Evolutionary conservation across 805 yeast genomes (phyloP), one percentile per base, ranked within the genome.

Genomic region (Isabelozyma gotoi): DNA sequence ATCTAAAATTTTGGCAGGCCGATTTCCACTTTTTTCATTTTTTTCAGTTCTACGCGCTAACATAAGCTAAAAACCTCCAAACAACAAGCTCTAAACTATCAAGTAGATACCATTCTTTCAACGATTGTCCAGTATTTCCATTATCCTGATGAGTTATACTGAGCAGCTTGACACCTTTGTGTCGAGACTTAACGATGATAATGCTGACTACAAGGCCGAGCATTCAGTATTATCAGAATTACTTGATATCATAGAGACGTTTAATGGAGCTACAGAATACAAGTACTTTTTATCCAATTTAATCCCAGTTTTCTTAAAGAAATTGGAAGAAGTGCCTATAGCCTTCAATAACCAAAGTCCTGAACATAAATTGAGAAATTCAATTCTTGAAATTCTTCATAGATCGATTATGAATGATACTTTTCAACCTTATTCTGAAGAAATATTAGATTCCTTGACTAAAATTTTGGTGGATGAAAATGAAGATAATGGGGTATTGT

Each of bases 401-500:
- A 75, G 97, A 38, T 75, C 90, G 35, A 89, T 88, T 43, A 81
- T 87, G 73, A 90, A 86, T 58, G 97, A 90, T 29, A 76, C 84
- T 2, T 81, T 89, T 56, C 85, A 84, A 57, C 86, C 86, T 0
- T 82, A 82, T 60, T 82, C 91, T 1, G 67, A 68, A 27, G 73
- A 73, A 31, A 74, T 89, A 15, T 68, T 87, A 54, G 83, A 79
- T 29, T 67, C 74, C 7, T 67, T 92, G 42, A 80, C 83, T 53
- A 62, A 70, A 17, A 68, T 85, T 11, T 70, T 92, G 45, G 80
- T 77, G 15, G 73, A 68, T 12, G 99, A 95, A 57, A 94, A 94
- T 60, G 99, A 95, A 63, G 97, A 91, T 48, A 94, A 94, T 61
- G 98, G 98, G 40, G 88, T 90, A 1, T 73, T 89, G 40, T 85